A percentile compares a stretch with the other conserved stretches of the same genome.
Evolutionary conservation across 2,329 filamentous ascomycete species (phyloP).

Genomic region (Fusarium sp.): DNA sequence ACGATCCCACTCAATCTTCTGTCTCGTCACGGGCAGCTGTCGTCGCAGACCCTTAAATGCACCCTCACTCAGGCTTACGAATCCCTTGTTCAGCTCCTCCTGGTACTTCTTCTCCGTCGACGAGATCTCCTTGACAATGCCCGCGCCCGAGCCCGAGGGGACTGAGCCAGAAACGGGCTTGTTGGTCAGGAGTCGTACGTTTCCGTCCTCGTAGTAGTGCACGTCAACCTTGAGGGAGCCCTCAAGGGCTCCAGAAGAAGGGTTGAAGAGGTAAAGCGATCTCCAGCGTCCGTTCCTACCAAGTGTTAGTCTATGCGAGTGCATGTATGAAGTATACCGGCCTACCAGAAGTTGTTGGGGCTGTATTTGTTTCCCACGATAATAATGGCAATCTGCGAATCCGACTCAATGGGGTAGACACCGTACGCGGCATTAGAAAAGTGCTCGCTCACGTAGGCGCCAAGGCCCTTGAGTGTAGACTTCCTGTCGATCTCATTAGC

Average conservation of each 20-base stretch:
- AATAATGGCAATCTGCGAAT: conserved; percentile 83
- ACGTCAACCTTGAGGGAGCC: conserved; percentile 94
- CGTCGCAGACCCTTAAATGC: conserved; percentile 94
- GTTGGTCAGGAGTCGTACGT: conserved; percentile 92
- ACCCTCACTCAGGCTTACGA: conserved; percentile 90
- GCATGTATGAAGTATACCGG: background rate
- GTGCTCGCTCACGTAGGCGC: conserved; percentile 86
- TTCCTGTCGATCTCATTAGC: conserved; percentile 70
- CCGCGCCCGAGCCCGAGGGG: conserved; percentile 74
- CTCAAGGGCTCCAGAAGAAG: conserved; percentile 77
- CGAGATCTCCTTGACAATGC: conserved; percentile 84
- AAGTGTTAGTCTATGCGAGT: conserved; percentile 33
- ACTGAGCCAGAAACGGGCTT: conserved; percentile 79
- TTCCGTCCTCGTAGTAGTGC: conserved; percentile 99
- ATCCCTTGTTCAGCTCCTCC: conserved; percentile 93
- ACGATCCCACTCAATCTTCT: conserved; percentile 99
- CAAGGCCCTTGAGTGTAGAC: conserved; percentile 85
- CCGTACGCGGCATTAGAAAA: conserved; percentile 87
- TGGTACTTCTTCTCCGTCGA: conserved; percentile 92
- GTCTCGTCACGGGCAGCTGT: conserved; percentile 94
- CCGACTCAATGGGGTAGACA: conserved; percentile 84
- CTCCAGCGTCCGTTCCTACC: conserved; percentile 95
- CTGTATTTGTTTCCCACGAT: conserved; percentile 98
- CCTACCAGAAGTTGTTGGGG: conserved; percentile 95
- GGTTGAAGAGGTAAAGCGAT: conserved; percentile 85